Evolutionary conservation across 129 eudicot genomes (phyloP), one percentile per base, ranked within the genome.

Genomic region (Helichrysum umbraculigerum): DNA sequence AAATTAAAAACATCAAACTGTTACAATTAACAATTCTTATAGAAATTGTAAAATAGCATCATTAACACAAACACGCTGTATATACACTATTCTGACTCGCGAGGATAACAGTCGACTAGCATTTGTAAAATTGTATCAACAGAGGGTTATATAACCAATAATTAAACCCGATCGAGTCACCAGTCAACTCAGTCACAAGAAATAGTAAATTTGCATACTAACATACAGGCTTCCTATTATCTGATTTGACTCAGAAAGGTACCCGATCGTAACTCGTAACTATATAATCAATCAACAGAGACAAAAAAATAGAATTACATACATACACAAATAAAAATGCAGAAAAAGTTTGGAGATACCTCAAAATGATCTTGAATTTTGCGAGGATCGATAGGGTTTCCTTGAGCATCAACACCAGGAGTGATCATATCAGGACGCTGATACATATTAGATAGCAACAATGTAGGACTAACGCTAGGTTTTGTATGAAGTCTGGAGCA

Each of bases 341-440:
- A 1, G 90, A 47, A 75, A 68, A 21, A 20, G 6, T 7, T 29
- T 25, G 7, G 11, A 22, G 19, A 2, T 68, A 87, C 92, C 96
- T 90, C 92, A 60, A 90, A 87, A 60, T 90, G 96, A 37, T 85
- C 88, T 70, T 90, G 96, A 63, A 90, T 85, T 61, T 81, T 85
- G 4, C 84, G 84, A 11, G 96, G 96, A 71, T 87, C 92, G 73
- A 90, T 85, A 1, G 92, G 92, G 14, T 87, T 77, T 56, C 96
- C 90, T 77, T 85, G 92, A 32, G 90, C 92, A 66, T 90, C 96
- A 42, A 90, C 87, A 22, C 92, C 90, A 32, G 96, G 92, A 21
- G 90, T 85, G 39, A 90, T 87, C 92, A 87, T 87, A 72, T 90
- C 96, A 10, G 92, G 96, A 4, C 96, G 83, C 67, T 87, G 96